Conservation (phyloP, 2,329 filamentous ascomycete genomes). For the Colletotrichum scovillei region DNA sequence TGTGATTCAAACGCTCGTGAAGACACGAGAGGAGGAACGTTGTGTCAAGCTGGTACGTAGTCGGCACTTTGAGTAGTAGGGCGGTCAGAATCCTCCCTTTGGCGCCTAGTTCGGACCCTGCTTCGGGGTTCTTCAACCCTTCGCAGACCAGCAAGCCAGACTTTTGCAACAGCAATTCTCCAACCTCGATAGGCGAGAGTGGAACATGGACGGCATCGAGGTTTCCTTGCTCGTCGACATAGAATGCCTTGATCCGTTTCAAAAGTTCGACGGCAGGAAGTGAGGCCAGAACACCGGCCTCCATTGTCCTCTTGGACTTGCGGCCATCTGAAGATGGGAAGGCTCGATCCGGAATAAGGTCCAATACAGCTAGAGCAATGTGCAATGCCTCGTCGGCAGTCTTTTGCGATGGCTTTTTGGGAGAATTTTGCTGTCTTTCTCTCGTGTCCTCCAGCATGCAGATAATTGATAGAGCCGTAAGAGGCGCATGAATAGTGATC, state of each 20-base stretch:
- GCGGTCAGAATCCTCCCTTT: slow-evolving; percentile 70
- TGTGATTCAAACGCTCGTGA: slow-evolving; percentile 55
- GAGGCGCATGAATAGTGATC: slow-evolving; percentile 85
- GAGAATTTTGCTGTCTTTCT: slow-evolving; percentile 43
- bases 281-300: slow-evolving; percentile 42
- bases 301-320: slow-evolving; percentile 39
- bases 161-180: slow-evolving; percentile 73
- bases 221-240: slow-evolving; percentile 76
- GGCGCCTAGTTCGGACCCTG: slow-evolving; percentile 62
- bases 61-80: slow-evolving; percentile 64
- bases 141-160: slow-evolving; percentile 63
- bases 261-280: slow-evolving; percentile 64
- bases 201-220: slow-evolving; percentile 71
- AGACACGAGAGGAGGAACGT: slow-evolving; percentile 62
- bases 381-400: slow-evolving; percentile 50
- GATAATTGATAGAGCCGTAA: slow-evolving; percentile 75
- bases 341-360: slow-evolving; percentile 72
- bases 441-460: slow-evolving; percentile 69
- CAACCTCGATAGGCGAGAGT: slow-evolving; percentile 65
- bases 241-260: slow-evolving; percentile 73
- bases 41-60: slow-evolving; percentile 56
- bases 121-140: slow-evolving; percentile 53
- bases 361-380: slow-evolving; percentile 69
- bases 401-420: slow-evolving; percentile 42
- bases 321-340: slow-evolving; percentile 55